Conservation (phyloP, 371 early-diverging fungal species). For the Mortierella sp. region DNA sequence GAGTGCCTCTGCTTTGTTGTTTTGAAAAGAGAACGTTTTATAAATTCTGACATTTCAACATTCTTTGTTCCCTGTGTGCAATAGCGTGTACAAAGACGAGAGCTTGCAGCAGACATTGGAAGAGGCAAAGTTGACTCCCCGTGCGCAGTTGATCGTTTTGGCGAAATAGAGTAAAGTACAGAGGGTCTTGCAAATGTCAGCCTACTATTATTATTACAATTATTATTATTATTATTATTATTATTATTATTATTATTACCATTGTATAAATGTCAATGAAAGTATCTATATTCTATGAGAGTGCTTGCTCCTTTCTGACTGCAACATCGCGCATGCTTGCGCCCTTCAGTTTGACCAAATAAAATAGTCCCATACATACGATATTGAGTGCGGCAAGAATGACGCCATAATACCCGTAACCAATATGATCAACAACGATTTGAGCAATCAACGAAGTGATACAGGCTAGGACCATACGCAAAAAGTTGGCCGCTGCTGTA, state of each 20-base stretch:
- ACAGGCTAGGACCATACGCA: conserved; percentile 69
- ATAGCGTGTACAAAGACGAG: conserved; percentile 40
- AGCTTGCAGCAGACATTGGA: conserved; percentile 37
- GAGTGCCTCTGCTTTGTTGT: neutral
- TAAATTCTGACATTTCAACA: neutral
- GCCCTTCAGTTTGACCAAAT: conserved; percentile 43
- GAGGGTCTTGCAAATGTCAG: neutral
- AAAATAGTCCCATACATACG: conserved; percentile 36
- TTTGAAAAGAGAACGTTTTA: neutral
- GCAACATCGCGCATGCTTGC: conserved; percentile 45
- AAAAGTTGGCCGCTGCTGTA: conserved; percentile 70
- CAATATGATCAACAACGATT: conserved; percentile 31
- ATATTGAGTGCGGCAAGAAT: conserved; percentile 44
- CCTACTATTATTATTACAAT: too few relatives aligned
- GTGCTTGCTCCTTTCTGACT: conserved; percentile 28
- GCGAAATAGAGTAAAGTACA: conserved; percentile 7
- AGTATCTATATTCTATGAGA: neutral
- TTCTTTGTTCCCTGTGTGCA: neutral
- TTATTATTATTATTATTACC: too few relatives aligned
- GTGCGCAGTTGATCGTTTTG: conserved; percentile 46
- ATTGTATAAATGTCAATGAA: too few relatives aligned
- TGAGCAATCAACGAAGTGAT: conserved; percentile 63
- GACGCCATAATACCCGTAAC: conserved; percentile 49
- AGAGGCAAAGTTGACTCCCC: conserved; percentile 50
- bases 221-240: too few relatives aligned